Evolutionary conservation across 2,329 filamentous ascomycete species (phyloP).

Genomic region (Trichoderma oligosporum): DNA sequence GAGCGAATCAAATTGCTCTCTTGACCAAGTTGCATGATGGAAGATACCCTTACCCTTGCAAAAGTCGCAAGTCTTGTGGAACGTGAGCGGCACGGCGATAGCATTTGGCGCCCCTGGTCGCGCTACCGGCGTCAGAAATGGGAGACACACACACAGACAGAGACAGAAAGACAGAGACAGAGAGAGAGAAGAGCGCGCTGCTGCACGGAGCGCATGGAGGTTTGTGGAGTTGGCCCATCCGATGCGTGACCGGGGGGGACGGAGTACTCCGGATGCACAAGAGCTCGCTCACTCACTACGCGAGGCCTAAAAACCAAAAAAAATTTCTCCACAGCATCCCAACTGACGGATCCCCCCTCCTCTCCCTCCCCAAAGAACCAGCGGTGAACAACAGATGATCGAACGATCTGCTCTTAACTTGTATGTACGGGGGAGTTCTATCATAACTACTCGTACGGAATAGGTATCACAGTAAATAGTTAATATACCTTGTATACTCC

Average conservation of each 20-base stretch:
- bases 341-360: constrained; percentile 14
- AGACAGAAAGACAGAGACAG: no score
- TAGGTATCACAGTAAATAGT: no score
- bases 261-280: constrained; percentile 18
- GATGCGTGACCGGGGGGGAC: constrained; percentile 18
- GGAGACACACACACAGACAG: no score
- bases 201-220: constrained; percentile 17
- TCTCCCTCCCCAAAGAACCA: constrained; percentile 16
- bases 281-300: constrained; percentile 7
- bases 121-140: constrained; percentile 20
- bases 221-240: constrained; percentile 14
- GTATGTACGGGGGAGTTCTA: not conserved
- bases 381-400: constrained; percentile 18
- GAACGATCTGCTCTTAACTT: constrained; percentile 10
- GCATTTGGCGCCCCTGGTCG: constrained; percentile 17
- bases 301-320: constrained; percentile 14
- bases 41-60: not conserved
- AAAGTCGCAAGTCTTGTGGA: constrained; percentile 16
- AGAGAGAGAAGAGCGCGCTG: no score
- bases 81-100: constrained; percentile 18
- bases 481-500: no score
- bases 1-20: constrained; percentile 1
- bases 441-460: no score
- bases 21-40: not conserved
- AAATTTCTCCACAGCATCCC: constrained; percentile 17